Percentiles rank a stretch among this genome's conserved stretches.
phyloP scores from a whole-genome alignment of 805 yeast species.

The Citeromyces nyonsensis region DNA sequence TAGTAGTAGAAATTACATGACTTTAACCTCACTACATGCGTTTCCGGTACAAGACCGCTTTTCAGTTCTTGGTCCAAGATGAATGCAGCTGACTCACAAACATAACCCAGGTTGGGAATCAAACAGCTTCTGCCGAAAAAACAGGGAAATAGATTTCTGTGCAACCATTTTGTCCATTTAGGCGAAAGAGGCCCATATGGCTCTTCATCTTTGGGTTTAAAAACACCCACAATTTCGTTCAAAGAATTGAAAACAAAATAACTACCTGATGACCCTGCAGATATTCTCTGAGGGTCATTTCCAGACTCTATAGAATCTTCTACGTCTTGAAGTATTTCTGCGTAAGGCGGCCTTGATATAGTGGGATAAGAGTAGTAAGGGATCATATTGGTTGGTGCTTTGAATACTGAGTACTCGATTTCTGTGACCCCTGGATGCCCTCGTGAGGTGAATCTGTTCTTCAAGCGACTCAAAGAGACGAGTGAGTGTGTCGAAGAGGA shows the following conservation, averaged over 20 bases:
- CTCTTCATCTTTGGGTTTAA: constrained; percentile 71
- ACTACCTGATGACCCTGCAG: constrained; percentile 58
- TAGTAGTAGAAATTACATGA: constrained; percentile 38
- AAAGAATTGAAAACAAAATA: constrained; percentile 33
- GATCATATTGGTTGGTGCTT: constrained; percentile 16
- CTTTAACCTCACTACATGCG: constrained; percentile 36
- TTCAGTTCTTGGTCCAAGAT: constrained; percentile 45
- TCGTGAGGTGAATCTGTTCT: too few species aligned
- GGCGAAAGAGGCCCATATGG: constrained; percentile 71
- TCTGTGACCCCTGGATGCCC: constrained; percentile 8
- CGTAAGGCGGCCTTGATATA: constrained; percentile 15
- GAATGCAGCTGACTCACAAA: constrained; percentile 60
- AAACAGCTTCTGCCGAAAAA: constrained; percentile 62
- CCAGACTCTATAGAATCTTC: constrained; percentile 27
- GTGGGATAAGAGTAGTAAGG: constrained; percentile 13
- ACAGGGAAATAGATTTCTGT: constrained; percentile 61
- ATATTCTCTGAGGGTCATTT: constrained; percentile 33
- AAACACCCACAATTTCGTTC: constrained; percentile 34
- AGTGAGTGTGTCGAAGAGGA: too few species aligned
- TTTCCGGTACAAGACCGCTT: constrained; percentile 47
- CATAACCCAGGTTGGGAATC: constrained; percentile 58
- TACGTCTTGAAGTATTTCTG: constrained; percentile 23
- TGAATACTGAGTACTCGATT: constrained; percentile 42
- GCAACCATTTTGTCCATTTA: constrained; percentile 71
- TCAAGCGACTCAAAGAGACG: too few species aligned